Percentiles rank a stretch among this genome's conserved stretches.
Evolutionary conservation across 2,329 filamentous ascomycete species (phyloP).

Genomic region (Botrytis byssoidea): DNA sequence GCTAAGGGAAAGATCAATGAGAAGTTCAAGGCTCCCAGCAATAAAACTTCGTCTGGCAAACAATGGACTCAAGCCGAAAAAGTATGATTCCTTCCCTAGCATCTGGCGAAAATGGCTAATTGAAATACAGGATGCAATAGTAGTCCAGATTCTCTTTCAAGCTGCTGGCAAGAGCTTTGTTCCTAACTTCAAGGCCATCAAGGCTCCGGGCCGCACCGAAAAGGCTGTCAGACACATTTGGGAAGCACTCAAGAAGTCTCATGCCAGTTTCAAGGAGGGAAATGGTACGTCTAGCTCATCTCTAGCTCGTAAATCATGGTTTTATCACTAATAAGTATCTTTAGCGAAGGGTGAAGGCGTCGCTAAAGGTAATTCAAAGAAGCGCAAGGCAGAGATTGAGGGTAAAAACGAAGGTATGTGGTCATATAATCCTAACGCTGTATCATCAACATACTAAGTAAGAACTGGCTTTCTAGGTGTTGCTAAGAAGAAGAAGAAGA

Average conservation of each 20-base stretch:
- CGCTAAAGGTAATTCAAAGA: background rate
- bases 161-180: background rate
- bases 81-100: background rate
- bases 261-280: too few species aligned
- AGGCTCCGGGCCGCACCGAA: background rate
- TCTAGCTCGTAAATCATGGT: too few species aligned
- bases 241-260: background rate
- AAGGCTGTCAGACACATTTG: background rate
- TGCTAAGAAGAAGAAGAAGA: background rate
- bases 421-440: background rate
- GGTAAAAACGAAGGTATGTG: background rate
- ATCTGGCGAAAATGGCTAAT: background rate
- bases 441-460: background rate
- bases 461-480: background rate
- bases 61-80: background rate
- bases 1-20: background rate
- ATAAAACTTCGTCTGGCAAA: background rate
- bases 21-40: background rate
- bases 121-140: background rate
- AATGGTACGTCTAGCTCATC: background rate
- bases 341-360: background rate
- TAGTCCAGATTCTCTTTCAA: background rate
- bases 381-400: background rate
- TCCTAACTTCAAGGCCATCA: background rate
- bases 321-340: background rate